A percentile compares a stretch with the other conserved stretches of the same genome.
Evolutionary conservation across 2,329 filamentous ascomycete species (phyloP).

Genomic region (Rachicladosporium sp.): DNA sequence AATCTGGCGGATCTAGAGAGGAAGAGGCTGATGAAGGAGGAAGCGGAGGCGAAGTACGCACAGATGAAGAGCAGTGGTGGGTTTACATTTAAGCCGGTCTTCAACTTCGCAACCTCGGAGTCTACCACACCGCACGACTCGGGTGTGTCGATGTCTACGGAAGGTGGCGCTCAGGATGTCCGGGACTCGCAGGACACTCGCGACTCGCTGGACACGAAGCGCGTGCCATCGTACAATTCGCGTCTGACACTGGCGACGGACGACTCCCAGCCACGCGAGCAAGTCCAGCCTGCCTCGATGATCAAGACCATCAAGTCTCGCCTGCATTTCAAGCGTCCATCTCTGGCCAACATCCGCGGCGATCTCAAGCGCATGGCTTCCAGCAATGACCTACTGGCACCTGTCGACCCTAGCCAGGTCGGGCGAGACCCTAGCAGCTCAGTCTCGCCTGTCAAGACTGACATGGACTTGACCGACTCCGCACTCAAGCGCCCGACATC

Average conservation of each 20-base stretch:
- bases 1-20: constrained; percentile 28
- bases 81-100: constrained; percentile 20
- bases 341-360: constrained; percentile 20
- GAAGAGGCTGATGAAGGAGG: constrained; percentile 30
- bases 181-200: no score
- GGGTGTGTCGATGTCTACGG: constrained; percentile 13
- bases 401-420: constrained; percentile 5
- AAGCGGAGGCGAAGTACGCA: constrained; percentile 40
- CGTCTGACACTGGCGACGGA: constrained; percentile 7
- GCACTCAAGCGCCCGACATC: constrained; percentile 37
- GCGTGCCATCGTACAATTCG: constrained; percentile 8
- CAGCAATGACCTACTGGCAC: constrained; percentile 16
- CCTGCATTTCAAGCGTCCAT: constrained; percentile 20
- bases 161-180: constrained; percentile 1
- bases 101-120: constrained; percentile 1
- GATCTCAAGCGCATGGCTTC: constrained; percentile 23
- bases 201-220: constrained; percentile 8
- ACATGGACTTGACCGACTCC: constrained; percentile 10
- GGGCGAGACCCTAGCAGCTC: constrained; percentile 25
- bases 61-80: constrained; percentile 43
- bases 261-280: constrained; percentile 11
- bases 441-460: constrained; percentile 19
- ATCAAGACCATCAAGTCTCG: constrained; percentile 11
- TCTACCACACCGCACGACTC: constrained; percentile 13
- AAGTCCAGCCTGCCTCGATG: constrained; percentile 9